phyloP scores from a whole-genome alignment of 108 stramenopile genomes.

The Pelagomonas calceolata region DNA sequence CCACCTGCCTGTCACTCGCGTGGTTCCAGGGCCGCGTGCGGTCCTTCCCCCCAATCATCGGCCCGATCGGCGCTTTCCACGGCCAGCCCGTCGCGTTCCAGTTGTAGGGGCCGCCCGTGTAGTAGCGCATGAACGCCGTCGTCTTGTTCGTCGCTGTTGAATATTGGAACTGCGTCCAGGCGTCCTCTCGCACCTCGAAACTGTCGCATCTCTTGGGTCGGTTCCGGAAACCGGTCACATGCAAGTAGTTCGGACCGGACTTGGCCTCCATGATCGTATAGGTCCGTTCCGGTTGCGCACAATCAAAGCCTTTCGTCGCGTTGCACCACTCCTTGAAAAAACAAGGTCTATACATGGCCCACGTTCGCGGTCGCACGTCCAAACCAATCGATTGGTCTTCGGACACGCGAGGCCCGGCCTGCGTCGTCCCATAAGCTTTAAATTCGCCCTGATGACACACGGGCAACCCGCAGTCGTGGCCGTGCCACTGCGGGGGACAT shows the following conservation, averaged over 20 bases:
- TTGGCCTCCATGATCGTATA: background rate
- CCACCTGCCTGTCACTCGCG: slow-evolving; percentile 57
- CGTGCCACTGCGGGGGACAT: slow-evolving; percentile 59
- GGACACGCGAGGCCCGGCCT: too few relatives aligned
- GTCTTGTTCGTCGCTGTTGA: slow-evolving; percentile 34
- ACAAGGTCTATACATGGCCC: slow-evolving; percentile 55
- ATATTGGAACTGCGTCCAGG: slow-evolving; percentile 44
- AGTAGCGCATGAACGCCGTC: slow-evolving; percentile 36
- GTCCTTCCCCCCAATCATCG: slow-evolving; percentile 4
- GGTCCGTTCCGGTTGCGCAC: slow-evolving; percentile 31
- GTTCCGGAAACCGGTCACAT: slow-evolving; percentile 34
- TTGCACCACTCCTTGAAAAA: slow-evolving; percentile 57
- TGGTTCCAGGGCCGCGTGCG: slow-evolving; percentile 44
- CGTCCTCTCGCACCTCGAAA: slow-evolving; percentile 50
- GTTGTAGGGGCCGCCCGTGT: slow-evolving; percentile 45
- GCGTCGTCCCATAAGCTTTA: slow-evolving; percentile 18
- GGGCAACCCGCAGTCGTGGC: slow-evolving; percentile 63
- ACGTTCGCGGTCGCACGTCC: slow-evolving; percentile 6
- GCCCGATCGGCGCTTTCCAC: slow-evolving; percentile 29
- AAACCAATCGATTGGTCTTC: too few relatives aligned
- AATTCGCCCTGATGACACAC: slow-evolving; percentile 71
- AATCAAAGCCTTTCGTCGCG: slow-evolving; percentile 62
- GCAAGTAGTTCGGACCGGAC: slow-evolving; percentile 16
- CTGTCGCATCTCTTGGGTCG: slow-evolving; percentile 42
- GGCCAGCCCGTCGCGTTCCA: slow-evolving; percentile 28